Evolutionary conservation across 495 filamentous ascomycete genomes (phyloP).

Genomic region (Aspergillus olivimuriae): DNA sequence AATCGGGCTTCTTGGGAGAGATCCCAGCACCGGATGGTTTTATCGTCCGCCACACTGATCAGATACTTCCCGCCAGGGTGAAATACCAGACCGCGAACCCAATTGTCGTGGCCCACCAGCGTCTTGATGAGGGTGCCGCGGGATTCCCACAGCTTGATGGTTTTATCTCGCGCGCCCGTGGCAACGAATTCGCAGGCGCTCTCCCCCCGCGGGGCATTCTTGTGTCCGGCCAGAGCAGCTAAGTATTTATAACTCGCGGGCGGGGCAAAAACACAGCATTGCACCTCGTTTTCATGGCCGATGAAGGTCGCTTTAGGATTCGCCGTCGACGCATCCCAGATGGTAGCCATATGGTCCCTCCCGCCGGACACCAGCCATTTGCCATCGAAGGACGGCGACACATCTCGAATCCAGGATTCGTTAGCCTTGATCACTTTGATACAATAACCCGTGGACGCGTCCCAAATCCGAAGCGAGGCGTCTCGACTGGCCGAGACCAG

Average conservation of each 20-base stretch:
- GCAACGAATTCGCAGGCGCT: constrained; percentile 78
- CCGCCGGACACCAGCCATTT: constrained; percentile 75
- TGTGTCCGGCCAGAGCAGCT: constrained; percentile 73
- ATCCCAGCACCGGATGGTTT: constrained; percentile 93
- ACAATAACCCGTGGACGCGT: constrained; percentile 83
- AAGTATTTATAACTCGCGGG: constrained; percentile 70
- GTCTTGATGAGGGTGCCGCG: constrained; percentile 84
- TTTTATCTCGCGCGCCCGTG: constrained; percentile 86
- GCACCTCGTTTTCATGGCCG: constrained; percentile 84
- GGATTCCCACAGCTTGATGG: constrained; percentile 83
- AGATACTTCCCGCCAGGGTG: constrained; percentile 94
- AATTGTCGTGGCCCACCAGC: constrained; percentile 89
- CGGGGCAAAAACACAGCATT: constrained; percentile 87
- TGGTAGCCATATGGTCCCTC: constrained; percentile 70
- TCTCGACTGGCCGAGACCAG: constrained; percentile 77
- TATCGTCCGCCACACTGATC: constrained; percentile 80
- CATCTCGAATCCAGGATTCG: constrained; percentile 84
- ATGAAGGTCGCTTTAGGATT: constrained; percentile 76
- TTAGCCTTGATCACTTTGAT: constrained; percentile 78
- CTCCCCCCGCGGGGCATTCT: constrained; percentile 71
- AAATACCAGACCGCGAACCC: constrained; percentile 83
- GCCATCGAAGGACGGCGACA: constrained; percentile 77
- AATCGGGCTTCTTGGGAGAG: constrained; percentile 83
- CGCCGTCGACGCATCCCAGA: constrained; percentile 69
- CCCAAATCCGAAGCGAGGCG: constrained; percentile 77